phyloP scores from a whole-genome alignment of 2,329 filamentous ascomycete species.

The Verticillium dahliae region DNA sequence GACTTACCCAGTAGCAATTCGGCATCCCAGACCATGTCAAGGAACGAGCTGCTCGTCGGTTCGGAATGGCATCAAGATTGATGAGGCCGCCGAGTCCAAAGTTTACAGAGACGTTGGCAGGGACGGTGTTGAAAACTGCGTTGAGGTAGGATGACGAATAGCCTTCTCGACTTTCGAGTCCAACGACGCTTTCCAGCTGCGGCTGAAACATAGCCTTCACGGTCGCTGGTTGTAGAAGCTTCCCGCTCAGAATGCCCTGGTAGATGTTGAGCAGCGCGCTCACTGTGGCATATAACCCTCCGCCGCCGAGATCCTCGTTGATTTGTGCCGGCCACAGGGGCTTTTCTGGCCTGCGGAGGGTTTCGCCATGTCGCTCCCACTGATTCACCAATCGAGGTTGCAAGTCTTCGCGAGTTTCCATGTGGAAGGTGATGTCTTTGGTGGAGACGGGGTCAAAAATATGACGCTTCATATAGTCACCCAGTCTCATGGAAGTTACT shows the following conservation, averaged over 20 bases:
- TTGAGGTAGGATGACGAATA: background rate
- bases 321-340: background rate
- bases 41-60: background rate
- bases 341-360: background rate
- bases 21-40: background rate
- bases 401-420: background rate
- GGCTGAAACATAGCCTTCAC: background rate
- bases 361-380: background rate
- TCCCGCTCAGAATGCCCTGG: background rate
- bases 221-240: background rate
- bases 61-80: background rate
- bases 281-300: background rate
- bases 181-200: background rate
- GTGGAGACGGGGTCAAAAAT: background rate
- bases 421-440: constrained; percentile 1
- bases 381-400: background rate
- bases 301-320: background rate
- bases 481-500: background rate
- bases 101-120: background rate
- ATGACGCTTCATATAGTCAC: background rate
- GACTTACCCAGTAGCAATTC: background rate
- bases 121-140: background rate
- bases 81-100: background rate
- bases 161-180: background rate
- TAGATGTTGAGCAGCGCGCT: background rate